These are phyloP conservation scores for Trichophyton rubrum DNA, from an alignment of 2,329 filamentous ascomycete genomes.

Conservation along the genomic window DNA sequence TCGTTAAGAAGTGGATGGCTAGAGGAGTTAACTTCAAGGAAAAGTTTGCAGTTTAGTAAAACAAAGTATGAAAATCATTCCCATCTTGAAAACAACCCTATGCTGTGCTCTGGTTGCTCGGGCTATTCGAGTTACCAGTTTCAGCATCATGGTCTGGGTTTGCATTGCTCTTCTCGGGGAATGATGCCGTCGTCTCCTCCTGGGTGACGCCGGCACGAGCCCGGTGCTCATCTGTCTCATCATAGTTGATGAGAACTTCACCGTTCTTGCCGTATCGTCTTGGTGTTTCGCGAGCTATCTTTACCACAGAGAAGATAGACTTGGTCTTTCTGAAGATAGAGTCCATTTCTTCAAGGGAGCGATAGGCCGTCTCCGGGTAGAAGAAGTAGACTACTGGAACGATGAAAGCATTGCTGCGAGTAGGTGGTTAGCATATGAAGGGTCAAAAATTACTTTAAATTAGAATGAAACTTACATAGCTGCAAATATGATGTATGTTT, in stretches of 20 bases:
- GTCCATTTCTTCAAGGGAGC: conserved; percentile 57
- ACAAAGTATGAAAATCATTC: neutral
- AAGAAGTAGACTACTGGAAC: conserved; percentile 48
- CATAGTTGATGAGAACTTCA: conserved; percentile 43
- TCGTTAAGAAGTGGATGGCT: neutral
- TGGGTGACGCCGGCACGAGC: conserved; percentile 17
- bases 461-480: conserved; percentile 32
- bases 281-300: conserved; percentile 40
- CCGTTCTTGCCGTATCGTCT: conserved; percentile 47
- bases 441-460: too few relatives aligned
- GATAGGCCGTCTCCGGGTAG: conserved; percentile 48
- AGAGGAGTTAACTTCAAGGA: neutral
- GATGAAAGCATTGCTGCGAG: conserved; percentile 39
- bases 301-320: conserved; percentile 38
- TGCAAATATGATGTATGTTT: conserved; percentile 46
- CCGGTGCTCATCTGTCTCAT: conserved; percentile 33
- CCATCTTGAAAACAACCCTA: neutral
- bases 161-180: neutral
- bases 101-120: neutral
- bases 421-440: conserved; percentile 7
- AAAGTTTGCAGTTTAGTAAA: neutral
- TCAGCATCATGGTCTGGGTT: conserved; percentile 3
- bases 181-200: conserved; percentile 2
- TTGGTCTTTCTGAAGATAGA: conserved; percentile 49
- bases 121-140: neutral